A percentile compares a stretch with the other conserved stretches of the same genome.
phyloP scores from a whole-genome alignment of 1,284 basidiomycete genomes.

The Cryptococcus hybrid region DNA sequence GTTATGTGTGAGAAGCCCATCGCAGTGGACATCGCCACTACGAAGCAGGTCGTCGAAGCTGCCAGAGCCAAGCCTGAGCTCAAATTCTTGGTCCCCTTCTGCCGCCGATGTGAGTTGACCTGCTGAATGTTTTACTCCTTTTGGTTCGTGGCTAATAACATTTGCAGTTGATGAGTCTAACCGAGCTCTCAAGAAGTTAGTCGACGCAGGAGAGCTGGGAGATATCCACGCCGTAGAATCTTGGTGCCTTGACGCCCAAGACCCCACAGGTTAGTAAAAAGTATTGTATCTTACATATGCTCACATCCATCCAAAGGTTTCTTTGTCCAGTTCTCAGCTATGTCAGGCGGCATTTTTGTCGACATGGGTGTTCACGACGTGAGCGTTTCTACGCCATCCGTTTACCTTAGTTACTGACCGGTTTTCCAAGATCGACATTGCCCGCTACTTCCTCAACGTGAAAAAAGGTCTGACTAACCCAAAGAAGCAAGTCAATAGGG shows the following conservation, averaged over 20 bases:
- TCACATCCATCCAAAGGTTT: too few species aligned
- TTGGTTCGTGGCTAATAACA: neutral
- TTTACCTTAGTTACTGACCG: neutral
- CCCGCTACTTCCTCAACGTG: constrained; percentile 4
- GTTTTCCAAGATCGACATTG: constrained; percentile 2
- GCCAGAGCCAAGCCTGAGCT: constrained; percentile 14
- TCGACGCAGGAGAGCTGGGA: too few species aligned
- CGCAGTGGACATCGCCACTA: constrained; percentile 16
- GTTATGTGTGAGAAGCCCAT: constrained; percentile 30
- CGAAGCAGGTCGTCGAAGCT: constrained; percentile 12
- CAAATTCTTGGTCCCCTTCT: constrained; percentile 21
- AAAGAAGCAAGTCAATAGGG: constrained; percentile 12
- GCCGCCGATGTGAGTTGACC: constrained; percentile 18
- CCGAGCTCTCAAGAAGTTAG: too few species aligned
- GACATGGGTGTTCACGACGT: constrained; percentile 13
- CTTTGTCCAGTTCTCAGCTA: too few species aligned
- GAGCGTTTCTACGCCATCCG: neutral
- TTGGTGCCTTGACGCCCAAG: too few species aligned
- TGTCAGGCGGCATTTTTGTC: too few species aligned
- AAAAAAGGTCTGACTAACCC: constrained; percentile 3
- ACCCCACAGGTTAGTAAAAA: too few species aligned
- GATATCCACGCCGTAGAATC: too few species aligned
- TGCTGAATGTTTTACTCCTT: neutral
- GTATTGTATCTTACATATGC: too few species aligned
- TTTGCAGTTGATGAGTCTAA: neutral